Conservation (phyloP, 2,329 filamentous ascomycete genomes). For the Graphilbum fragrans region DNA sequence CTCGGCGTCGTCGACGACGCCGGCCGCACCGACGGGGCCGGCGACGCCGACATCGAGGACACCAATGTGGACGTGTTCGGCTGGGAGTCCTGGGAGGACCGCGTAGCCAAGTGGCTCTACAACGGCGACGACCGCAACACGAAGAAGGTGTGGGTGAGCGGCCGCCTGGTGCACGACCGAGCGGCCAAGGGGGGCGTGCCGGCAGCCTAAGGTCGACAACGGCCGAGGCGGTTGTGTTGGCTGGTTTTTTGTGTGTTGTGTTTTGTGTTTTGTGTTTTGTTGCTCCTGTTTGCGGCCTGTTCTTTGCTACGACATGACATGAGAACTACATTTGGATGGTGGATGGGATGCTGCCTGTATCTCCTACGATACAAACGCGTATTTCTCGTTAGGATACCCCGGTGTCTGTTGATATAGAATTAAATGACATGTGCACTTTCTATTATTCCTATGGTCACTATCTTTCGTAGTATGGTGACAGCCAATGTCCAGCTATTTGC, state of each 20-base stretch:
- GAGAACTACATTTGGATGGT: no score
- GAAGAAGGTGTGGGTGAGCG: conserved; percentile 77
- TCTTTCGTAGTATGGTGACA: no score
- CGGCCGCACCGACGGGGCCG: conserved; percentile 18
- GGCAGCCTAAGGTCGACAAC: no score
- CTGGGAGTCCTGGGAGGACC: conserved; percentile 79
- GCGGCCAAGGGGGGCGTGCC: background rate
- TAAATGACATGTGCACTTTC: background rate
- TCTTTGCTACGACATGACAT: no score
- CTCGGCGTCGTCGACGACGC: conserved; percentile 39
- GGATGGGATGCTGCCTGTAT: no score
- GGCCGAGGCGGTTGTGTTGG: background rate
- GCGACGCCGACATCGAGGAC: conserved; percentile 19
- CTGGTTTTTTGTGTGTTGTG: background rate
- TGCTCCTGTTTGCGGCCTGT: background rate
- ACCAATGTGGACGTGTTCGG: conserved; percentile 82
- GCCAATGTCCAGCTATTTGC: no score
- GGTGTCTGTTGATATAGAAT: no score
- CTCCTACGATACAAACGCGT: no score
- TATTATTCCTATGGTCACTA: background rate
- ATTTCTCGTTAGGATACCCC: no score
- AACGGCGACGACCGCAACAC: conserved; percentile 90
- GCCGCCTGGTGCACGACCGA: conserved; percentile 61
- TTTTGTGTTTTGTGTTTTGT: background rate
- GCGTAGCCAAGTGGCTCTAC: conserved; percentile 87